Conservation (phyloP, 2,329 filamentous ascomycete genomes). For the Teratosphaeria nubilosa region DNA sequence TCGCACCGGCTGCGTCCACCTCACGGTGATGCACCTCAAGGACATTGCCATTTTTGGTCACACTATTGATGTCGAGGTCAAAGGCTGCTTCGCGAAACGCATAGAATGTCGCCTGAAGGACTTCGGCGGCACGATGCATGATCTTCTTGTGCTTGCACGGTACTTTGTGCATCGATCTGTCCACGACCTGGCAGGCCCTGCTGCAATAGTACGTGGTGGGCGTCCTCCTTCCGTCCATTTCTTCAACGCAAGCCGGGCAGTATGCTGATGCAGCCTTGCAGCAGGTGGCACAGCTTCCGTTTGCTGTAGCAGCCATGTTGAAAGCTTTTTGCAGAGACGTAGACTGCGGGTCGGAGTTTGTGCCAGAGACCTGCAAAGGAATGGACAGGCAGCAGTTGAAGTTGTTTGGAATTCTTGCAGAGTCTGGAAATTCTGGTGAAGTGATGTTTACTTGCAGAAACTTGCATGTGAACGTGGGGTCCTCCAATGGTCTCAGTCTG, state of each 20-base stretch:
- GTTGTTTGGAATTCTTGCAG: background rate
- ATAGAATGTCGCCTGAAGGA: constrained; percentile 11
- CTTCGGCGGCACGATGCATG: constrained; percentile 9
- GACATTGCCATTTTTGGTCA: constrained; percentile 1
- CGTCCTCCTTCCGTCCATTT: background rate
- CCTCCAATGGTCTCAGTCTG: too few species aligned
- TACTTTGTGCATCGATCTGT: constrained; percentile 4
- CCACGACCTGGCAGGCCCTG: constrained; percentile 6
- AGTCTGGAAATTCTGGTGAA: background rate
- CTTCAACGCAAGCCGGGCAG: background rate
- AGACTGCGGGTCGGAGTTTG: background rate
- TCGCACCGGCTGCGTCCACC: background rate
- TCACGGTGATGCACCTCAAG: background rate
- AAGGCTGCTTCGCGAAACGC: constrained; percentile 3
- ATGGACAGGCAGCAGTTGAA: background rate
- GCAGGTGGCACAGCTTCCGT: background rate
- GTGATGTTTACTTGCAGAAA: background rate
- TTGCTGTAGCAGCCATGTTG: background rate
- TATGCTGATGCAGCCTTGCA: background rate
- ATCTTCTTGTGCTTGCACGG: constrained; percentile 6
- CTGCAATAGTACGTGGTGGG: constrained; percentile 7
- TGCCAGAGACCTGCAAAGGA: background rate
- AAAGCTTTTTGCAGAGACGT: background rate
- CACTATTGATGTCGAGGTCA: constrained; percentile 1
- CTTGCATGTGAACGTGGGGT: background rate